Evolutionary conservation across 2,329 filamentous ascomycete species (phyloP).

Genomic region (Calonectria pauciramosa): DNA sequence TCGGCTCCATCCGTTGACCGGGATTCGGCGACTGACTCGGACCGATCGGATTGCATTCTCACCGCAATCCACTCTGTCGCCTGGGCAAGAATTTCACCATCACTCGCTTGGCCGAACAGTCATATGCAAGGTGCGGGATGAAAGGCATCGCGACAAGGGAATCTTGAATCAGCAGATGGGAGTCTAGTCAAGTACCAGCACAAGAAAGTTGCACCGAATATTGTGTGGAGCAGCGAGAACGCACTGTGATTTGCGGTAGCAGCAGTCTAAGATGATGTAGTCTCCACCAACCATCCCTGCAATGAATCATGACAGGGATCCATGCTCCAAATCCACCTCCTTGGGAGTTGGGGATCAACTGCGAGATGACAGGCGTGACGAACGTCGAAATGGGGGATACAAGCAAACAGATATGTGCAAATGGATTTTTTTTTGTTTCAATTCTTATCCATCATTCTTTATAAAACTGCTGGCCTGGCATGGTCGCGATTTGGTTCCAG

Average conservation of each 20-base stretch:
- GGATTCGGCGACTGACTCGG: neutral
- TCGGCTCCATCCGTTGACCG: neutral
- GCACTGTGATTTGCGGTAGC: neutral
- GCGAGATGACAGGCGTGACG: neutral
- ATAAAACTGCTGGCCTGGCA: neutral
- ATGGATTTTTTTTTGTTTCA: neutral
- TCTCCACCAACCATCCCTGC: neutral
- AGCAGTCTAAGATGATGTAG: neutral
- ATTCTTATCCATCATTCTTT: neutral
- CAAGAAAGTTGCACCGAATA: neutral
- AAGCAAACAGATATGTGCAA: neutral
- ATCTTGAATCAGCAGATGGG: constrained; percentile 1
- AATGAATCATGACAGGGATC: neutral
- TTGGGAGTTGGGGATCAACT: neutral
- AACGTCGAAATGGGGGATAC: neutral
- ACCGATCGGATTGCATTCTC: neutral
- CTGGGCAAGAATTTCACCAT: neutral
- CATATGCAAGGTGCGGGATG: neutral
- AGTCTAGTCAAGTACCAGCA: neutral
- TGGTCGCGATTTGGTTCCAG: neutral
- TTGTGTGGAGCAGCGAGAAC: neutral
- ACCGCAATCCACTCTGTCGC: neutral
- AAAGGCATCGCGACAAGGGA: neutral
- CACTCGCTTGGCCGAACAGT: neutral
- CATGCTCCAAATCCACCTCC: neutral